Base-by-base conservation (phyloP, 2,329 filamentous ascomycete genomes). In the Cytospora chrysosperma region DNA sequence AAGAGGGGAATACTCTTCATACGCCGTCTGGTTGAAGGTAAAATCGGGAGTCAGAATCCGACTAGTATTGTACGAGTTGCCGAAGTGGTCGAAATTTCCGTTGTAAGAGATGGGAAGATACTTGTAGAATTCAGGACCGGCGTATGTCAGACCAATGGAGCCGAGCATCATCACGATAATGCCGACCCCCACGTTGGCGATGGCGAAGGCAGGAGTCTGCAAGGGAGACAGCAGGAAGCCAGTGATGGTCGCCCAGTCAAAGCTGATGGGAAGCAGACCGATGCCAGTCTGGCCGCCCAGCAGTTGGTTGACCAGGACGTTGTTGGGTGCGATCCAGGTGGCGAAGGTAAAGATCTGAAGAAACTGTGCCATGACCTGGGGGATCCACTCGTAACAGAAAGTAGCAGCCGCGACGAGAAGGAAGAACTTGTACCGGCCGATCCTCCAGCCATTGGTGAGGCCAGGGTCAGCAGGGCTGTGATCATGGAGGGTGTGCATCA, bases 401-500 rank as follows among this genome's bases (percentile, higher is more conserved):
- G 82, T 80, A 7, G 73, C 77, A 13, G 74, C 67, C 65, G 83
- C 78, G 28, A 84, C 77, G 61, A 81, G 78, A 47, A 85, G 72
- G 73, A 88, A 89, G 71, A 83, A 84, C 62, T 77, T 77, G 68
- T 85, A 86, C 53, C 85, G 80, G 21, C 81, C 79, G 43, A 88
- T 81, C 28, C 70, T 79, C 86, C 87, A 89, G 37, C 85, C 64
- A 37, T 63, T 63, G 9, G 57, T 32, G 1, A 43, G 37, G 1
- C 37, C 49, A 19, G 59, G 58, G 66, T 87, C 80, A 0, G 82
- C 79, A 28, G 76, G 72, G 15, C 78, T 78, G 68, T 83, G 82
- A 68, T 90, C 86, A 71, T 91, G 87, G 49, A 91, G 78, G 69
- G 86, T 82, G 72, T 89, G 87, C 37, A 90, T 79, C 1, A 85